Evolutionary conservation across 352 stramenopile genomes (phyloP), one percentile per base, ranked within the genome.

Genomic region (Phytopythium vexans): DNA sequence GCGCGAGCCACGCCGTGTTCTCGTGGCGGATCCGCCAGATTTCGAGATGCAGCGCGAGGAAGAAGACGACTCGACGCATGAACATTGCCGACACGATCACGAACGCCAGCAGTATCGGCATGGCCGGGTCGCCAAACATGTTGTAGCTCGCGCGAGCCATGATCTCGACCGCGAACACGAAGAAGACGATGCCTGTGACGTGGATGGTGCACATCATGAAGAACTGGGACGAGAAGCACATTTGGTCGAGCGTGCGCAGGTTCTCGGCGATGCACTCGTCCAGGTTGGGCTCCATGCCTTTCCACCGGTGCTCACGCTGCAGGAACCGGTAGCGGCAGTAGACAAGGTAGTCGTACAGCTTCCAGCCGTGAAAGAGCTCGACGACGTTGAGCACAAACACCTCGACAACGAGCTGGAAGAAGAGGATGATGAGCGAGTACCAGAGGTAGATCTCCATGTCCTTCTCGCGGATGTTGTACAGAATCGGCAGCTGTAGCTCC

Each of bases 401-500:
- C 61, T 99, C 96, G 6, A 78, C 77, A 31, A 97, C 74, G 14
- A 98, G 74, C 74, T 98, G 91, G 63, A 98, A 99, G 35, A 90
- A 71, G 36, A 98, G 86, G 41, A 98, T 97, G 40, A 98, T 90
- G 10, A 98, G 63, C 14, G 89, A 94, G 63, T 98, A 99, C 60
- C 89, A 92, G 3, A 98, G 60, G 70, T 99, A 99, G 54, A 98
- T 98, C 63, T 98, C 85, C 93, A 99, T 98, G 62, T 99, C 96
- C 54, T 98, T 96, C 54, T 98, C 89, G 52, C 96, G 92, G 65
- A 99, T 99, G 51, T 89, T 92, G 69, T 99, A 99, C 27, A 97
- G 52, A 41, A 95, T 94, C 5, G 94, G 92, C 32, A 99, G 88
- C 60, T 88, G 80, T 3, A 96, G 74, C 72, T 98, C 94, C 2